phyloP scores from a whole-genome alignment of 2,329 filamentous ascomycete genomes.

The Pestalotiopsis sp. region DNA sequence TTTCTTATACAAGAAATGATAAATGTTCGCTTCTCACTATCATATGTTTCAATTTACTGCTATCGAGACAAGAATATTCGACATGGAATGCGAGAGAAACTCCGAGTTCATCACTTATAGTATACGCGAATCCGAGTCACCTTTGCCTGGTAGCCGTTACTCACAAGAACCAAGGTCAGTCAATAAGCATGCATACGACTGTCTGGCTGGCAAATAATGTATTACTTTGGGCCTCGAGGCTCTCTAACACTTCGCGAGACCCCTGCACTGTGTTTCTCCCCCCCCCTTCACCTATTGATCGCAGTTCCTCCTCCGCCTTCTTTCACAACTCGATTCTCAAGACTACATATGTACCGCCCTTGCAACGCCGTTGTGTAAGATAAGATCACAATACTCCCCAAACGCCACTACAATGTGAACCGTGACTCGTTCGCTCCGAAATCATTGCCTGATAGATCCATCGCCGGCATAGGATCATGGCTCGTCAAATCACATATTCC shows the following conservation, averaged over 20 bases:
- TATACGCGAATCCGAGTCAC: too few relatives aligned
- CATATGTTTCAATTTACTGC: too few relatives aligned
- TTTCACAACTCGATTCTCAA: not conserved
- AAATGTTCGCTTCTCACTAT: too few relatives aligned
- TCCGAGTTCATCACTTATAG: too few relatives aligned
- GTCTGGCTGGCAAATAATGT: not conserved
- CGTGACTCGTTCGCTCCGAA: conserved; percentile 10
- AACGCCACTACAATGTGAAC: conserved; percentile 12
- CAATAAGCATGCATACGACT: not conserved
- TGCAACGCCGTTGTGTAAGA: conserved; percentile 13
- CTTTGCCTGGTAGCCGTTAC: not conserved
- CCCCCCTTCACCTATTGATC: not conserved
- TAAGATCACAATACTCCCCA: conserved; percentile 12
- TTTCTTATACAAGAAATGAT: too few relatives aligned
- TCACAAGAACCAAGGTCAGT: not conserved
- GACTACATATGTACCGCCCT: conserved; percentile 8
- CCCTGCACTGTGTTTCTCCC: not conserved
- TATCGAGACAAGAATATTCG: too few relatives aligned
- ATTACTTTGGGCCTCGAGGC: not conserved
- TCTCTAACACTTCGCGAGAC: not conserved
- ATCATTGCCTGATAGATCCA: conserved; percentile 12
- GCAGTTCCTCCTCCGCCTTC: not conserved
- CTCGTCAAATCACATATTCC: conserved; percentile 10
- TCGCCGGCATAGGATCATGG: conserved; percentile 11
- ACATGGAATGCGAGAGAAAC: too few relatives aligned